Percentiles rank a stretch among this genome's conserved stretches.
These are phyloP conservation scores for Hippophae tibetana DNA, from an alignment of 306 rosid genomes.

Conservation along the genomic window DNA sequence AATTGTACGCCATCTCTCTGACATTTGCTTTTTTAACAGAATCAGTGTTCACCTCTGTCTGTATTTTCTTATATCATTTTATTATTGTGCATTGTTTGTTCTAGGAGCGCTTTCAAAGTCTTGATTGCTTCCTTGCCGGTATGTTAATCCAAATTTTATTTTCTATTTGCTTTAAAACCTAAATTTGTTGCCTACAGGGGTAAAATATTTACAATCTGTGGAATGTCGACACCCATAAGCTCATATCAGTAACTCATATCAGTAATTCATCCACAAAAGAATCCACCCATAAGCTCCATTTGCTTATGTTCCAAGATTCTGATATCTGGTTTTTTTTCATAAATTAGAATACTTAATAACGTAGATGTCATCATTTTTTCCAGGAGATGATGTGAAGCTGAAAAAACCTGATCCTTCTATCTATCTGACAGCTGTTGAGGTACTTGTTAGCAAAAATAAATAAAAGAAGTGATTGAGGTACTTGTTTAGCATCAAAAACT, in stretches of 20 bases:
- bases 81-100: conserved; percentile 11
- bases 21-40: background rate
- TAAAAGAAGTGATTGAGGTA: too few relatives aligned
- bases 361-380: conserved; percentile 2
- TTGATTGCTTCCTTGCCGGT: conserved; percentile 99
- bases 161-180: background rate
- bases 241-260: too few relatives aligned
- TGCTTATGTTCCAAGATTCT: background rate
- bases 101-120: conserved; percentile 90
- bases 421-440: conserved; percentile 76
- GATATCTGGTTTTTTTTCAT: background rate
- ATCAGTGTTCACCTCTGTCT: background rate
- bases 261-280: too few relatives aligned
- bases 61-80: background rate
- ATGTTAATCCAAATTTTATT: conserved; percentile 12
- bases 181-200: background rate
- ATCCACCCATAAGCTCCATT: background rate
- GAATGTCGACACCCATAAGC: too few relatives aligned
- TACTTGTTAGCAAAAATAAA: conserved; percentile 5
- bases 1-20: conserved; percentile 35
- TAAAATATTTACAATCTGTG: background rate
- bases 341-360: too few relatives aligned
- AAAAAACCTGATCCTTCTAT: conserved; percentile 95
- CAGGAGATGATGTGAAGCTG: conserved; percentile 94
- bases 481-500: conserved; percentile 3